Base-by-base conservation (phyloP, 805 yeast genomes). In the Kazachstania psychrophila region DNA sequence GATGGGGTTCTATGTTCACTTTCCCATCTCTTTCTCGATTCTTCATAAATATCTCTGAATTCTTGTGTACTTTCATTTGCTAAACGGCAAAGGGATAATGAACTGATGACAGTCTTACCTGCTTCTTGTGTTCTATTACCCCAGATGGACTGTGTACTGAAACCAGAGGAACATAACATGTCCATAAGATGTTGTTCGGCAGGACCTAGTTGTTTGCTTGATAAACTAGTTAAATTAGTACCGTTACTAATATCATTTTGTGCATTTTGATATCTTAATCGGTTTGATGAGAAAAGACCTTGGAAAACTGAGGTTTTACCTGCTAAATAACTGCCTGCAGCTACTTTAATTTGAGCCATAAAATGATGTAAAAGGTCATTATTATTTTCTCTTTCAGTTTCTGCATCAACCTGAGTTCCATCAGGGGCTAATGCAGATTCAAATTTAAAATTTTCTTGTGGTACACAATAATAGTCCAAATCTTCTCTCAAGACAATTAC, bases 171-270 rank as follows among this genome's bases (percentile, higher is more conserved):
- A 51, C 96, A 87, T 37, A 92, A 70, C 98, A 92, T 92, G 44
- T 87, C 96, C 63, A 85, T 72, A 31, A 92, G 68, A 59, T 89
- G 97, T 59, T 83, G 89, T 58, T 92, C 98, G 1, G 98, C 97
- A 12, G 95, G 79, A 6, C 87, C 88, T 42, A 82, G 59, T 24
- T 64, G 65, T 46, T 73, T 76, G 2, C 68, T 69, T 2, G 68
- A 63, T n/a, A 28, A 28, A 28, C 23, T 38, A 19, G 22, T 23
- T 12, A 58, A 63, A 51, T 70, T 75, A 1, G 87, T 28, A 17
- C 29, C 23, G 8, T 31, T 17, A 22, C n/a, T 19, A 15, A 20
- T 20, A 23, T 37, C 23, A 24, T 31, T 17, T 6, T 28, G 23
- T 11, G 25, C 18, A 22, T 34, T 46, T 47, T 39, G 51, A 38